Conservation (phyloP, 768 basidiomycete genomes). For the Panus rudis region DNA sequence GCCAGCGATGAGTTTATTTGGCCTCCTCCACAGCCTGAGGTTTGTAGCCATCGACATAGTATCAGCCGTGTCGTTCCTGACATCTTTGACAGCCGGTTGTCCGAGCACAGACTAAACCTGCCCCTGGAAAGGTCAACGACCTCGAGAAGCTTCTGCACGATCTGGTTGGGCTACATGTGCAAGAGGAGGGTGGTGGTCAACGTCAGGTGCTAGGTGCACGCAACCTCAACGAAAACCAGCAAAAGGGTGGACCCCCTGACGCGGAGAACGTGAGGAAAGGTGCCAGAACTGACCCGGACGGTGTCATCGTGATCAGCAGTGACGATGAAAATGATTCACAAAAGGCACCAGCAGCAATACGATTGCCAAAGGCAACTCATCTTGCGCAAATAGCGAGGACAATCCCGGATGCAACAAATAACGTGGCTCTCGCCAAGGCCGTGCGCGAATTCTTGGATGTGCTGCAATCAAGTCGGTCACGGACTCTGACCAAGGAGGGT, state of each 20-base stretch:
- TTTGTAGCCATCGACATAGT: conserved; percentile 11
- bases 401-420: conserved; percentile 44
- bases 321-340: conserved; percentile 25
- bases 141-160: conserved; percentile 56
- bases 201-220: conserved; percentile 43
- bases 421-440: conserved; percentile 42
- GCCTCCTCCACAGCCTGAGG: conserved; percentile 44
- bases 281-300: conserved; percentile 11
- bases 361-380: conserved; percentile 45
- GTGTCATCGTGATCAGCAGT: conserved; percentile 41
- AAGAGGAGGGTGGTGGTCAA: too few species aligned
- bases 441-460: conserved; percentile 57
- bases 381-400: conserved; percentile 41
- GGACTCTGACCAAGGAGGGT: conserved; percentile 61
- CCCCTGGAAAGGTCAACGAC: conserved; percentile 34
- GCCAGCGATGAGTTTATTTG: conserved; percentile 60
- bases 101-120: conserved; percentile 8
- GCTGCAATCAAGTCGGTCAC: conserved; percentile 59
- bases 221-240: conserved; percentile 2
- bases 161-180: too few species aligned
- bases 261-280: conserved; percentile 9
- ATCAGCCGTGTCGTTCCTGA: neutral
- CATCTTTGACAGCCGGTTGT: conserved; percentile 12
- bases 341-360: conserved; percentile 24
- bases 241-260: neutral